A percentile compares a stretch with the other conserved stretches of the same genome.
Evolutionary conservation across 2,329 filamentous ascomycete genomes (phyloP).

Genomic region (Fusarium citri): DNA sequence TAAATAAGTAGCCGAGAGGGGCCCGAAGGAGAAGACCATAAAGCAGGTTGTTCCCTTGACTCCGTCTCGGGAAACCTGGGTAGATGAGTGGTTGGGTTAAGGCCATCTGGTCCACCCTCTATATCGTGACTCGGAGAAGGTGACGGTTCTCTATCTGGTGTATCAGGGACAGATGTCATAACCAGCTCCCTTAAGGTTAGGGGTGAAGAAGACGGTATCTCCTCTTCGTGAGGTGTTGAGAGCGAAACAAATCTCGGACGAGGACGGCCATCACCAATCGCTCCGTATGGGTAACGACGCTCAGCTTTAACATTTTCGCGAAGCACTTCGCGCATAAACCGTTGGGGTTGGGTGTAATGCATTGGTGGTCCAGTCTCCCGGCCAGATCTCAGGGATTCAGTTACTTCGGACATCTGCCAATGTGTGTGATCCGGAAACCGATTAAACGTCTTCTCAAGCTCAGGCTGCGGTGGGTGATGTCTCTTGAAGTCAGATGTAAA

Average conservation of each 20-base stretch:
- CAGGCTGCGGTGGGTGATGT: not conserved
- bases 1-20: not conserved
- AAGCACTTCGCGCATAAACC: not conserved
- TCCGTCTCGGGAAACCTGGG: not conserved
- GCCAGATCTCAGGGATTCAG: not conserved
- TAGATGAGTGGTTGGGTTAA: not conserved
- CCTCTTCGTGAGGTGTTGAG: not conserved
- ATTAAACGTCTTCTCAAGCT: not conserved
- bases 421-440: not conserved
- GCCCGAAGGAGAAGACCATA: not conserved
- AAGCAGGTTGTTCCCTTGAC: not conserved
- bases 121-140: not conserved
- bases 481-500: not conserved
- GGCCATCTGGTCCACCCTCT: not conserved
- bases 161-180: not conserved
- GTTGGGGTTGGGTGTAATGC: not conserved
- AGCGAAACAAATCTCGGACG: not conserved
- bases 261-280: constrained; percentile 10
- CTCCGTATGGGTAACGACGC: not conserved
- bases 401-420: not conserved
- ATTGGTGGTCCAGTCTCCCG: not conserved
- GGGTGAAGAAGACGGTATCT: not conserved
- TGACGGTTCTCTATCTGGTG: not conserved
- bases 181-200: not conserved
- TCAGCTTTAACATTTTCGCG: not conserved